phyloP scores from a whole-genome alignment of 495 filamentous ascomycete genomes.

The Penicillium pulvis region DNA sequence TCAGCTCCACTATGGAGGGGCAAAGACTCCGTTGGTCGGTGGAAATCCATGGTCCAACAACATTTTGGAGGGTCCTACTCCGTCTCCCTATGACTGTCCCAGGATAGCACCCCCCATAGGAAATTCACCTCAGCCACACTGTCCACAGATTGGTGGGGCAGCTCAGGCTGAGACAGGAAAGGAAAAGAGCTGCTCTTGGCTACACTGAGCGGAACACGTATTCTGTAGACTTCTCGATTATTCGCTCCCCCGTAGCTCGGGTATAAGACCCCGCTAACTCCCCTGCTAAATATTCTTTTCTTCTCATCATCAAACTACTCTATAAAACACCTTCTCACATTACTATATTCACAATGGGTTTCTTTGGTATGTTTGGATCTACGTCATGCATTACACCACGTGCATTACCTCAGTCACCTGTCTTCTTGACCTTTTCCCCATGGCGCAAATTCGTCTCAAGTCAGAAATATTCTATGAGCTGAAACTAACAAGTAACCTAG shows the following conservation, averaged over 20 bases:
- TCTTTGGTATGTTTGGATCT: slow-evolving; percentile 34
- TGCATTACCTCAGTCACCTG: not conserved
- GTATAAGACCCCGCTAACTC: slow-evolving; percentile 25
- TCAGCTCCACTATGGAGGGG: slow-evolving; percentile 13
- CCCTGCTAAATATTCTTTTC: not conserved
- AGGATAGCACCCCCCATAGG: slow-evolving; percentile 8
- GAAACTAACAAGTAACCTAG: slow-evolving; percentile 26
- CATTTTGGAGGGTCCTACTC: slow-evolving; percentile 16
- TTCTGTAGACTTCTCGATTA: slow-evolving; percentile 19
- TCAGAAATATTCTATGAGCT: not conserved
- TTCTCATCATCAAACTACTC: slow-evolving; percentile 11
- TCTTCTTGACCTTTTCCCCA: not conserved
- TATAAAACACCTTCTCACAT: slow-evolving; percentile 12
- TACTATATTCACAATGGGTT: slow-evolving; percentile 35
- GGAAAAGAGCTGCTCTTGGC: slow-evolving; percentile 12
- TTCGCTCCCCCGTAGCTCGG: slow-evolving; percentile 16
- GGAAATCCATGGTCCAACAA: slow-evolving; percentile 17
- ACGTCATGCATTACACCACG: not conserved
- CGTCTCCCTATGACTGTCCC: slow-evolving; percentile 16
- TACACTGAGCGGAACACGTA: slow-evolving; percentile 12
- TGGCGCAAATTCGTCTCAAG: not conserved
- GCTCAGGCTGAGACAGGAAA: slow-evolving; percentile 20
- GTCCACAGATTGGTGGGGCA: slow-evolving; percentile 20
- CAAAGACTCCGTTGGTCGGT: slow-evolving; percentile 8
- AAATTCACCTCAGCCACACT: slow-evolving; percentile 20